phyloP scores from a whole-genome alignment of 2,329 filamentous ascomycete species.

The Chalaropsis ovoidea region DNA sequence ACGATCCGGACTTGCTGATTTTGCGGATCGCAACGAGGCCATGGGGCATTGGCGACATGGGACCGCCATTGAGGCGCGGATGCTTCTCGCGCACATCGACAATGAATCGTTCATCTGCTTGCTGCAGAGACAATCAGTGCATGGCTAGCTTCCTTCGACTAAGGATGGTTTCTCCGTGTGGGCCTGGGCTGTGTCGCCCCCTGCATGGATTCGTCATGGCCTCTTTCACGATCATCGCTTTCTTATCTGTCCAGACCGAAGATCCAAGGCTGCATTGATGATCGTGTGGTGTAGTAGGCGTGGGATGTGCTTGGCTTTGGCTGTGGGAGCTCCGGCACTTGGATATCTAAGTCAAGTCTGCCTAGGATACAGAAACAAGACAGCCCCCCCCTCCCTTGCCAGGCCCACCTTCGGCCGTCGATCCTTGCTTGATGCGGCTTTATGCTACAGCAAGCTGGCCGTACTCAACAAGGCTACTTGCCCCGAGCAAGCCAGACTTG shows the following conservation, averaged over 20 bases:
- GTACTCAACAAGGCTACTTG: background rate
- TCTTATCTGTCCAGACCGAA: background rate
- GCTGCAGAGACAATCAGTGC: background rate
- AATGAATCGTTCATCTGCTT: background rate
- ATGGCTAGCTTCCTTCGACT: background rate
- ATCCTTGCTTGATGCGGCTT: conserved; percentile 14
- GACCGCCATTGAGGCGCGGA: background rate
- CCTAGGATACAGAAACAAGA: conserved; percentile 4
- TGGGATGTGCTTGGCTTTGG: background rate
- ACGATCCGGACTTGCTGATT: background rate
- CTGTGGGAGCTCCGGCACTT: conserved; percentile 5
- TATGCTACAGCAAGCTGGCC: conserved; percentile 2
- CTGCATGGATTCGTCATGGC: background rate
- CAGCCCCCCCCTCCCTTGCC: conserved; percentile 2
- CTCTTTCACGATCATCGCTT: background rate
- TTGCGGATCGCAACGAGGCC: background rate
- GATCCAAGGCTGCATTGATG: background rate
- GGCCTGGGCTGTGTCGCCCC: background rate
- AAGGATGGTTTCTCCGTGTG: background rate
- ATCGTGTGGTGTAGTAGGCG: background rate
- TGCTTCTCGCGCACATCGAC: background rate
- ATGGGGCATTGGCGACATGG: background rate
- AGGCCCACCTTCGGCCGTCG: background rate
- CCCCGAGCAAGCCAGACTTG: background rate
- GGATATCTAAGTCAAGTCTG: conserved; percentile 8